These are phyloP conservation scores for Arthroderma sp. DNA, from an alignment of 2,329 filamentous ascomycete species.

Conservation along the genomic window DNA sequence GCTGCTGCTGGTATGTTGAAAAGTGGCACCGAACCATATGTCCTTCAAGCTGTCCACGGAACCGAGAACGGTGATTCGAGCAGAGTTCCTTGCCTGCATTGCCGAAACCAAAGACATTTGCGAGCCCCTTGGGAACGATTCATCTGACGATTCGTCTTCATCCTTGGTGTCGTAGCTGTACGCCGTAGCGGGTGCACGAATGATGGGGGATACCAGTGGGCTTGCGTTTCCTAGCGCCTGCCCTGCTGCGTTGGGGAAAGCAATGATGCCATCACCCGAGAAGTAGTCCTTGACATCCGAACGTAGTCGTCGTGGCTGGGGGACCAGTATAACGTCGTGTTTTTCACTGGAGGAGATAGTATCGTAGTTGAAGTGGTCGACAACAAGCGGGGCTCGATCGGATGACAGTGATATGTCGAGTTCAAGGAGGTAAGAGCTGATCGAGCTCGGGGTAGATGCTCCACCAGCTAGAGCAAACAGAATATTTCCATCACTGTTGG, in stretches of 20 bases:
- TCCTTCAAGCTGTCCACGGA: conserved; percentile 79
- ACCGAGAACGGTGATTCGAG: conserved; percentile 73
- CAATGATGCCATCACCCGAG: conserved; percentile 53
- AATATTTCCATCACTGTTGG: conserved; percentile 85
- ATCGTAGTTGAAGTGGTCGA: conserved; percentile 96
- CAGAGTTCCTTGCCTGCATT: conserved; percentile 85
- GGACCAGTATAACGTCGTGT: conserved; percentile 77
- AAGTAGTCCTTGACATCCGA: conserved; percentile 68
- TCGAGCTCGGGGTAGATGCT: conserved; percentile 53
- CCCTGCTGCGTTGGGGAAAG: conserved; percentile 69
- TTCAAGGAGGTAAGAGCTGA: conserved; percentile 70
- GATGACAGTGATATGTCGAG: conserved; percentile 77
- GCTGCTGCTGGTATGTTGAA: conserved; percentile 42
- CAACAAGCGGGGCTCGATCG: conserved; percentile 71
- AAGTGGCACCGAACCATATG: conserved; percentile 73
- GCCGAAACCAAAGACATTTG: conserved; percentile 77
- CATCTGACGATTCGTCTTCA: conserved; percentile 57
- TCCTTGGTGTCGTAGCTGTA: conserved; percentile 95
- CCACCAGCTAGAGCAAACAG: conserved; percentile 69
- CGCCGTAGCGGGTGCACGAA: conserved; percentile 69
- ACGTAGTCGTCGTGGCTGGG: conserved; percentile 52
- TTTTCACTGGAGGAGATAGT: conserved; percentile 58
- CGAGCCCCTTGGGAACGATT: conserved; percentile 69
- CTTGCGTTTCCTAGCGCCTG: conserved; percentile 66
- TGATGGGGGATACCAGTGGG: conserved; percentile 64